Conservation (phyloP, 768 basidiomycete genomes). For the Xerocomellus dryophilus region DNA sequence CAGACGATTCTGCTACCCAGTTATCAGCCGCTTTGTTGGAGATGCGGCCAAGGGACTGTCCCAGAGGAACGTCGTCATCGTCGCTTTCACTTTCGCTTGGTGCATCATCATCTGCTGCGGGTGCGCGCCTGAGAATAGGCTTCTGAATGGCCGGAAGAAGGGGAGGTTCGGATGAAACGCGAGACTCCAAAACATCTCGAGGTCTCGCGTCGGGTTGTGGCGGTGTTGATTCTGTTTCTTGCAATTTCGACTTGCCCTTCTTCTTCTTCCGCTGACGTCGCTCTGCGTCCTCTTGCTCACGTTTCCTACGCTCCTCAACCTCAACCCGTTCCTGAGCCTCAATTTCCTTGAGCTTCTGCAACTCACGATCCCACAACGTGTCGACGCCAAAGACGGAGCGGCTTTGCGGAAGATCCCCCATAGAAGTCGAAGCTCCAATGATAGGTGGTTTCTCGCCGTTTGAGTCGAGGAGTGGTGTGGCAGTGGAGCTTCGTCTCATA, state of each 20-base stretch:
- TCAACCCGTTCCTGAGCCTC: conserved; percentile 64
- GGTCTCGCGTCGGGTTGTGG: conserved; percentile 33
- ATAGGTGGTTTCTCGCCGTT: conserved; percentile 39
- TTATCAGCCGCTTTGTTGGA: conserved; percentile 26
- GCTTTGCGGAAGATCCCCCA: conserved; percentile 39
- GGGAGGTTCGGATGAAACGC: conserved; percentile 25
- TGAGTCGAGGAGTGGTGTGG: conserved; percentile 67
- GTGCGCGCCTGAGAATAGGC: conserved; percentile 30
- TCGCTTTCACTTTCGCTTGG: conserved; percentile 56
- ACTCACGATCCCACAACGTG: conserved; percentile 88
- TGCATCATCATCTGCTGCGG: conserved; percentile 37
- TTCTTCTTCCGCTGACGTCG: conserved; percentile 37
- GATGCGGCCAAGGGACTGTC: conserved; percentile 14
- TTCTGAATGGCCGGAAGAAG: conserved; percentile 37
- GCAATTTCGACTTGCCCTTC: conserved; percentile 45
- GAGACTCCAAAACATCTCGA: conserved; percentile 24
- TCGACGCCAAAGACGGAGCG: conserved; percentile 93
- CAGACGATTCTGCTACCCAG: conserved; percentile 61
- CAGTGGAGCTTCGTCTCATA: conserved; percentile 48
- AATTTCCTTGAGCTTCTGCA: conserved; percentile 74
- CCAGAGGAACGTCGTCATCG: conserved; percentile 29
- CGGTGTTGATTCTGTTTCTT: conserved; percentile 37
- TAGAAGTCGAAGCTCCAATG: conserved; percentile 32
- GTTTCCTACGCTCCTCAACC: conserved; percentile 47
- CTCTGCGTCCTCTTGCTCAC: conserved; percentile 45